Base-by-base conservation (phyloP, 2,329 filamentous ascomycete genomes). In the Bimuria novae-zelandiae region DNA sequence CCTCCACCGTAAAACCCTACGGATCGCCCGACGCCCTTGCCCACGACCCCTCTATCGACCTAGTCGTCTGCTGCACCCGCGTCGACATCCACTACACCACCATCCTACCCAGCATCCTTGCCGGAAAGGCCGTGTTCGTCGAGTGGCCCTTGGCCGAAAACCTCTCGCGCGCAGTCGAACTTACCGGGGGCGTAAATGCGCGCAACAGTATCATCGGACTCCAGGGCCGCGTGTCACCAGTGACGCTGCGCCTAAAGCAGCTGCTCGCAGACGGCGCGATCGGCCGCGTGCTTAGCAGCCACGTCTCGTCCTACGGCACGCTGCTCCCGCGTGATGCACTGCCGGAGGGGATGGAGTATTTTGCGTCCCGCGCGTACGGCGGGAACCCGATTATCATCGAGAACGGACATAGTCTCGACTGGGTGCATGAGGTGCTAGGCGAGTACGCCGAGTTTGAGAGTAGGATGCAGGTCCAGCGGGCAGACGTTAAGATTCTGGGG, bases 81-180 rank as follows among this genome's bases (percentile, higher is more conserved):
- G 82, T 84, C 0, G 82, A 85, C 52, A 75, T 75, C 1, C 84
- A 87, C 55, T 73, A 77, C 39, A 51, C 68, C 2, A 77, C 76
- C 1, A 71, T 77, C 0, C 69, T 75, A 10, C 79, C 83, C 0
- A 79, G 77, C 14, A 56, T 85, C 1, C 70, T 72, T 12, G 79
- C 80, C 0, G 83, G 82, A 0, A 85, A 85, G 63, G 61, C 70
- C 0, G 75, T 82, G 0, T 87, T 74, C 51, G 75, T 84, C 0
- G 84, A 87, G 56, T 79, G 78, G 77, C 79, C 77, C 2, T 64
- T 79, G 1, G 76, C 68, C 0, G 65, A 70, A 3, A 75, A 68
- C 30, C 51, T 75, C 0, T 55, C 60, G 1, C 64, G 75, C 44
- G 67, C 76, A 0, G 62, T 73, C 30, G 74, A 78, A 54, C 61